phyloP scores from a whole-genome alignment of 495 filamentous ascomycete species.

The Melanomma pulvis-pyrius region DNA sequence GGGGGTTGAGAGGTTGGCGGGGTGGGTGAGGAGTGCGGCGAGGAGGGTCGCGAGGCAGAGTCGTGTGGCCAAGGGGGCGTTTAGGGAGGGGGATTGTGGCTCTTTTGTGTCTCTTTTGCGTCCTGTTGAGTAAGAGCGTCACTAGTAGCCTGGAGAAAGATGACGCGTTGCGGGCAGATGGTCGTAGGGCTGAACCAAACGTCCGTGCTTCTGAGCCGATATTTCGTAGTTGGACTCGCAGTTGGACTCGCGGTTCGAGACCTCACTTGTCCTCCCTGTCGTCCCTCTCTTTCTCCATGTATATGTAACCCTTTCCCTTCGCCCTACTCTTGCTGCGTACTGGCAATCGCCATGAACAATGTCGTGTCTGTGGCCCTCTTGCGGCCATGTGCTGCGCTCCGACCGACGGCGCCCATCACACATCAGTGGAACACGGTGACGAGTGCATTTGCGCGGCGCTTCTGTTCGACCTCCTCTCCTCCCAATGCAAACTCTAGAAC shows the following conservation, averaged over 20 bases:
- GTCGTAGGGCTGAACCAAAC: not conserved
- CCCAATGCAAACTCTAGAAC: not conserved
- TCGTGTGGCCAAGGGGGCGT: not conserved
- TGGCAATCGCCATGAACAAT: constrained; percentile 42
- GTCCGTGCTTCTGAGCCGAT: not conserved
- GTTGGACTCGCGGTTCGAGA: too few relatives aligned
- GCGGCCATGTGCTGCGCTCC: constrained; percentile 36
- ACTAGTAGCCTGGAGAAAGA: too few relatives aligned
- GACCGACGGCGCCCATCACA: constrained; percentile 7
- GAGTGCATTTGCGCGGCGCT: constrained; percentile 25
- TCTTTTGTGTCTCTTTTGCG: not conserved
- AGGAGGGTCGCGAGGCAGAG: constrained; percentile 1
- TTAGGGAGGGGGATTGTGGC: not conserved
- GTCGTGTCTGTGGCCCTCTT: constrained; percentile 39
- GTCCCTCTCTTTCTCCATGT: not conserved
- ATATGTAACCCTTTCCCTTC: not conserved
- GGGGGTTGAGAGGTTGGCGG: not conserved
- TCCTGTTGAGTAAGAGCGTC: not conserved
- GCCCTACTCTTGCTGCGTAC: not conserved
- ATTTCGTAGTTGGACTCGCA: not conserved
- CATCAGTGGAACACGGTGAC: constrained; percentile 31
- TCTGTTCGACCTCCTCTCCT: not conserved
- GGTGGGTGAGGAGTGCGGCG: not conserved
- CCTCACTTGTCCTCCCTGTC: not conserved
- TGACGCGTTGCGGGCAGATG: not conserved